phyloP scores from a whole-genome alignment of 2,329 filamentous ascomycete genomes.

The Neoarthrinium moseri region DNA sequence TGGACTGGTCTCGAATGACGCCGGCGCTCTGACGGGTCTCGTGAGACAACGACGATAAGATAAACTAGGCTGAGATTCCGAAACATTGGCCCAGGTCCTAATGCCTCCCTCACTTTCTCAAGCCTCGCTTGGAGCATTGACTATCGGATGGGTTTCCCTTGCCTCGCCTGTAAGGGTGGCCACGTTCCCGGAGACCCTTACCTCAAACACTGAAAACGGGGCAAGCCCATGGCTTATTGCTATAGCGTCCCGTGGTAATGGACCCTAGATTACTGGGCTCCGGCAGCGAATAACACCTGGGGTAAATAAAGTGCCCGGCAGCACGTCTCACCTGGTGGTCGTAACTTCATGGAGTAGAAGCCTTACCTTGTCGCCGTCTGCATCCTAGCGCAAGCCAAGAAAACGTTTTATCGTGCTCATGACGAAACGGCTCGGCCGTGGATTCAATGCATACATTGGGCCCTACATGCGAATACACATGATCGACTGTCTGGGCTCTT shows the following conservation, averaged over 20 bases:
- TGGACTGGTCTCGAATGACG: background rate
- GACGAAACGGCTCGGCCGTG: background rate
- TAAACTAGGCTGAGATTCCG: too few relatives aligned
- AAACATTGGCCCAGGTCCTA: too few relatives aligned
- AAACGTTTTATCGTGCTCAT: background rate
- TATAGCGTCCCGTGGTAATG: too few relatives aligned
- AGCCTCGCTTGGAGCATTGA: background rate
- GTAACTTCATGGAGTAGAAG: background rate
- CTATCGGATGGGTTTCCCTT: conserved; percentile 2
- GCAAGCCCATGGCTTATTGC: background rate
- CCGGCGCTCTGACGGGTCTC: background rate
- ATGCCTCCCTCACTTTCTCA: background rate
- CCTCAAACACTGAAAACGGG: conserved; percentile 3
- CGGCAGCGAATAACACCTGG: background rate
- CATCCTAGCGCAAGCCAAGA: too few relatives aligned
- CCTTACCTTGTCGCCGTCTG: too few relatives aligned
- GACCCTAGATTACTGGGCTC: background rate
- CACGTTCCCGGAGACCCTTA: too few relatives aligned
- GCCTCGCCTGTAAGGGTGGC: too few relatives aligned
- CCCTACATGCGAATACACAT: too few relatives aligned
- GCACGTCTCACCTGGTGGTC: background rate
- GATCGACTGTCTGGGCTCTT: too few relatives aligned
- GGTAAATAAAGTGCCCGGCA: background rate
- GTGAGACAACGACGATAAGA: background rate
- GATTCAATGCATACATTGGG: too few relatives aligned